These are phyloP conservation scores for Melanopsichium pennsylvanicum DNA, from an alignment of 1,284 basidiomycete genomes.

Conservation along the genomic window DNA sequence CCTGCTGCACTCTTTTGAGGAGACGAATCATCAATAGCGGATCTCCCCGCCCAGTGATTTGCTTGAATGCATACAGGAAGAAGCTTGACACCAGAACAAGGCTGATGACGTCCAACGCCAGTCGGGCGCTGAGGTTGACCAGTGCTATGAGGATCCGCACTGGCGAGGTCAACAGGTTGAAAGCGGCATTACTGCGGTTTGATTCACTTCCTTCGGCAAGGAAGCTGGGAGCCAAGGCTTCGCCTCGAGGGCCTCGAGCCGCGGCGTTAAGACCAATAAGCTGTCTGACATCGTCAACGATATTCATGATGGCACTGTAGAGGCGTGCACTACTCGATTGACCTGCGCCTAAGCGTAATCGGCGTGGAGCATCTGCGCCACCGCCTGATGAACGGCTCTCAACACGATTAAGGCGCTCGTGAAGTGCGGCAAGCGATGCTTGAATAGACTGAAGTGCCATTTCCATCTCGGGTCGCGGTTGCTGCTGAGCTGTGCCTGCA, in stretches of 20 bases:
- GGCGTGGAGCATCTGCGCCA: constrained; percentile 23
- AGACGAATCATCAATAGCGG: constrained; percentile 50
- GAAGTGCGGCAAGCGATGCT: constrained; percentile 84
- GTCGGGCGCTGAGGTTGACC: constrained; percentile 48
- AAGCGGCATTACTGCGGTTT: constrained; percentile 18
- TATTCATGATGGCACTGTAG: constrained; percentile 28
- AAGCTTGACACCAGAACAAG: constrained; percentile 50
- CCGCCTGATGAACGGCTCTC: constrained; percentile 32
- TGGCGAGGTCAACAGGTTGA: constrained; percentile 34
- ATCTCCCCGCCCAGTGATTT: constrained; percentile 57
- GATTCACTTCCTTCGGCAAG: constrained; percentile 22
- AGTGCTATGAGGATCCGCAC: constrained; percentile 38
- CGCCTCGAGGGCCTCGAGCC: constrained; percentile 18
- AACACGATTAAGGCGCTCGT: constrained; percentile 75
- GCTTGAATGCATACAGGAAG: constrained; percentile 44
- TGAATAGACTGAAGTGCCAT: constrained; percentile 78
- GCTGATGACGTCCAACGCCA: constrained; percentile 58
- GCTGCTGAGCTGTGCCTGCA: constrained; percentile 22
- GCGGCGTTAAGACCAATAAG: constrained; percentile 29
- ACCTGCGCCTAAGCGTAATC: constrained; percentile 6
- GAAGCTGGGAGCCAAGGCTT: constrained; percentile 41
- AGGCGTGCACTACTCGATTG: constrained; percentile 13
- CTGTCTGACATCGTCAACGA: constrained; percentile 30
- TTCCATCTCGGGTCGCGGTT: constrained; percentile 52
- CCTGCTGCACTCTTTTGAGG: constrained; percentile 29